These are phyloP conservation scores for Pelargonium cotyledonis DNA, from an alignment of 441 rosid species.

Conservation along the genomic window DNA sequence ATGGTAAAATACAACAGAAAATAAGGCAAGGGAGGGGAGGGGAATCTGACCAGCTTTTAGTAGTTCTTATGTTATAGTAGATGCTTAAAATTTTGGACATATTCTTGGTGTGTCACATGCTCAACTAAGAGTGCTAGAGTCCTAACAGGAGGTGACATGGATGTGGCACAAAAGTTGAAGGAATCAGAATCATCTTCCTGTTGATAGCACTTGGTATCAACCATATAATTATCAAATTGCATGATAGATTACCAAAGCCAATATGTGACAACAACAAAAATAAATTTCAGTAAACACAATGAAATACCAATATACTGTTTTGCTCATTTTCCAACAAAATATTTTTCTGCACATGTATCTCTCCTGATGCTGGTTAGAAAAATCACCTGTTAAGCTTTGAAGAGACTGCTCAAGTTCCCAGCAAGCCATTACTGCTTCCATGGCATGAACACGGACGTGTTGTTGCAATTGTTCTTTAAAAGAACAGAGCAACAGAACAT, in stretches of 20 bases:
- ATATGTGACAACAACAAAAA: neutral
- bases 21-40: too few species aligned
- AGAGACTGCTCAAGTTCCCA: constrained; percentile 99
- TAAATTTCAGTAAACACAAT: neutral
- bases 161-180: too few species aligned
- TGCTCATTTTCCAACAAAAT: constrained; percentile 2
- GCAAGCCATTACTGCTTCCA: constrained; percentile 99
- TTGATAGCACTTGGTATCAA: too few species aligned
- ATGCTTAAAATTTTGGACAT: too few species aligned
- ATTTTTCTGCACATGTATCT: neutral
- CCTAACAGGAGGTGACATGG: too few species aligned
- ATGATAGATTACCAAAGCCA: neutral
- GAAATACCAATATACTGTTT: neutral
- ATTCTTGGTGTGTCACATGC: too few species aligned
- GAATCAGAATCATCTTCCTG: too few species aligned
- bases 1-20: too few species aligned
- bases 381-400: constrained; percentile 86
- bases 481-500: constrained; percentile 85
- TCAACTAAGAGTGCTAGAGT: too few species aligned
- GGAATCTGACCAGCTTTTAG: too few species aligned
- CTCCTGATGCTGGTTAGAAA: neutral
- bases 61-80: too few species aligned
- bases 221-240: neutral
- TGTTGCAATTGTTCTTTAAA: constrained; percentile 98
- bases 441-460: constrained; percentile 97